A percentile compares a stretch with the other conserved stretches of the same genome.
Conservation (phyloP, 2,329 filamentous ascomycete species). For the Fusarium longipes region DNA sequence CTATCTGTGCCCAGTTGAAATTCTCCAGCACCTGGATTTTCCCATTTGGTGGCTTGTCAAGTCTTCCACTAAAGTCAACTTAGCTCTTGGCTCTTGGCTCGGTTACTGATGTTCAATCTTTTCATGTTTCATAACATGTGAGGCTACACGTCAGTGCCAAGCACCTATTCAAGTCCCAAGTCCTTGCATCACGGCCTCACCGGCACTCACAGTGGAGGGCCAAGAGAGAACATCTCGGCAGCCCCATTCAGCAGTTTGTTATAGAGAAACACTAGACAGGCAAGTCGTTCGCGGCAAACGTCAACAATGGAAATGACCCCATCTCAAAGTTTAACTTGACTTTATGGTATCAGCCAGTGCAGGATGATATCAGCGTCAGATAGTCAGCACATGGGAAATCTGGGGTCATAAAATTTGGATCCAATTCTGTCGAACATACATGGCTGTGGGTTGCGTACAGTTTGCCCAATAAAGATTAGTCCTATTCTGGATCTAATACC, state of each 20-base stretch:
- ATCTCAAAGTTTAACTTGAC: constrained; percentile 22
- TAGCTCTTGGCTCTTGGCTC: constrained; percentile 16
- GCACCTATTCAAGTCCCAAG: constrained; percentile 22
- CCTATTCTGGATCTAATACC: constrained; percentile 1
- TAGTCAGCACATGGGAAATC: constrained; percentile 12
- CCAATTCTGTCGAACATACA: constrained; percentile 14
- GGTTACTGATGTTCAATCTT: constrained; percentile 18
- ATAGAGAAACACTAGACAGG: neutral
- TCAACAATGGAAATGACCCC: neutral
- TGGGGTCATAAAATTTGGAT: constrained; percentile 9
- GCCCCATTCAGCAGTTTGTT: constrained; percentile 6
- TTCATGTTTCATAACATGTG: constrained; percentile 26
- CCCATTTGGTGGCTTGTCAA: constrained; percentile 20
- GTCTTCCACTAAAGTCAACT: constrained; percentile 13
- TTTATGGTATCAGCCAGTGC: constrained; percentile 27
- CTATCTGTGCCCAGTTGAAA: neutral
- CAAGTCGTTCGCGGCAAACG: neutral
- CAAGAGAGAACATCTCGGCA: constrained; percentile 33
- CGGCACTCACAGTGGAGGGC: constrained; percentile 40
- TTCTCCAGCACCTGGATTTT: constrained; percentile 33
- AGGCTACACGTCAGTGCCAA: constrained; percentile 45
- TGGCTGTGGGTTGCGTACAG: constrained; percentile 8
- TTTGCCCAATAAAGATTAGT: constrained; percentile 25
- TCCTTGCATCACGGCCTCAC: constrained; percentile 24
- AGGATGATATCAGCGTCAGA: constrained; percentile 39